Base-by-base conservation (phyloP, 23 red algal genomes). In the Gracilaria vermiculophylla region DNA sequence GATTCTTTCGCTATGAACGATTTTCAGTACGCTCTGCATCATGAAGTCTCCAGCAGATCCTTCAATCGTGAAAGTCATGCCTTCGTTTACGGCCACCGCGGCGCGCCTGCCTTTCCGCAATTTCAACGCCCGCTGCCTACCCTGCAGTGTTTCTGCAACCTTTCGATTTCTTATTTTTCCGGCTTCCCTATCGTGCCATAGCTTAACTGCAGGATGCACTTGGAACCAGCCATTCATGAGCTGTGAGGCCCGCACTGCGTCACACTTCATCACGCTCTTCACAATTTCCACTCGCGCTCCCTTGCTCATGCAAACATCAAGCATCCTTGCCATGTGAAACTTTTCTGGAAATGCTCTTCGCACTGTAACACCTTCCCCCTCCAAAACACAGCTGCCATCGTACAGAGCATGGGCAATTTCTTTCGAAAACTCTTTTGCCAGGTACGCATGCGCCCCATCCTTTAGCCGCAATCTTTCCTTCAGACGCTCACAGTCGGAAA, bases 401-500 rank as follows among this genome's bases (percentile, higher is more conserved):
- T 55, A 53, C 24, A 70, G 35, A 17, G 81, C 81, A 31, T 47
- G 36, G 24, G 34, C 33, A 51, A 85, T 40, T 34, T 85, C 62
- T 31, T 71, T 53, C 43, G 49, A 85, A 32, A 85, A 69, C 40
- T 85, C 60, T 44, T 52, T 53, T 42, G 62, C 62, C 5, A 71
- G 49, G 55, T 53, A 62, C 36, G 60, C 62, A 35, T 85, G 81
- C 10, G 34, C 42, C 8, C 32, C 48, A 21, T 70, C 47, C 39
- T 45, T 62, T 7, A 39, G 17, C 17, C 32, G 35, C 64, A 85
- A 19, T 17, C 81, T 58, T 44, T 39, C 29, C 23, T 55, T 39
- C 60, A 85, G 62, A 20, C 33, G 20, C 62, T 73, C 62, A 62
- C 81, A 85, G 5, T 57, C 81, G 33, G 81, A 85, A 31, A 85